phyloP scores from a whole-genome alignment of 2,329 filamentous ascomycete genomes.

The Calonectria leucothoes region DNA sequence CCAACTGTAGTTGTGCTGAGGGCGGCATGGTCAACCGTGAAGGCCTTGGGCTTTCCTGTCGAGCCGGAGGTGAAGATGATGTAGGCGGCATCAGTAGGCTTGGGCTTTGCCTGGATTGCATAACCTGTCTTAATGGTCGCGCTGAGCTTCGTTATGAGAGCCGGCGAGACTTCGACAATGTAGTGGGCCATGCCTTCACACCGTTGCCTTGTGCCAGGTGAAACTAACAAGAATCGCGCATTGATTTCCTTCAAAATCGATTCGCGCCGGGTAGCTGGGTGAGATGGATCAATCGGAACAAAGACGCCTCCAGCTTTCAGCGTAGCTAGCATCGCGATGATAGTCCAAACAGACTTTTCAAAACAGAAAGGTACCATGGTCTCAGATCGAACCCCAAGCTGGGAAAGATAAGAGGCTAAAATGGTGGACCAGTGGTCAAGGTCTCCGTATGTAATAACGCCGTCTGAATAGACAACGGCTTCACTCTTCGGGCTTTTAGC shows the following conservation, averaged over 20 bases:
- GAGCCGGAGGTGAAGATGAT: conserved; percentile 68
- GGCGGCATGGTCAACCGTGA: conserved; percentile 45
- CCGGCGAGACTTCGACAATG: neutral
- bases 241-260: neutral
- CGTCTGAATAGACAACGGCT: conserved; percentile 37
- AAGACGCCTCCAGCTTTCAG: conserved; percentile 47
- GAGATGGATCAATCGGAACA: conserved; percentile 49
- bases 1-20: neutral
- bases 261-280: conserved; percentile 41
- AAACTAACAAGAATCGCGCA: neutral
- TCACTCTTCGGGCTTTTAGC: conserved; percentile 9
- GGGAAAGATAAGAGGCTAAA: conserved; percentile 4
- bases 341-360: conserved; percentile 26
- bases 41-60: conserved; percentile 65
- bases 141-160: neutral
- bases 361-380: conserved; percentile 21
- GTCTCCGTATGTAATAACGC: conserved; percentile 32
- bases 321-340: conserved; percentile 46
- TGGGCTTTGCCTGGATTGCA: neutral
- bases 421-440: conserved; percentile 15
- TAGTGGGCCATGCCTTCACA: neutral
- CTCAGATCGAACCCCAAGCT: conserved; percentile 9
- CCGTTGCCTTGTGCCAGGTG: neutral
- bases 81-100: conserved; percentile 23
- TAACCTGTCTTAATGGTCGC: neutral